Conservation (phyloP, 768 basidiomycete species). For the Auricularia heimuer region DNA sequence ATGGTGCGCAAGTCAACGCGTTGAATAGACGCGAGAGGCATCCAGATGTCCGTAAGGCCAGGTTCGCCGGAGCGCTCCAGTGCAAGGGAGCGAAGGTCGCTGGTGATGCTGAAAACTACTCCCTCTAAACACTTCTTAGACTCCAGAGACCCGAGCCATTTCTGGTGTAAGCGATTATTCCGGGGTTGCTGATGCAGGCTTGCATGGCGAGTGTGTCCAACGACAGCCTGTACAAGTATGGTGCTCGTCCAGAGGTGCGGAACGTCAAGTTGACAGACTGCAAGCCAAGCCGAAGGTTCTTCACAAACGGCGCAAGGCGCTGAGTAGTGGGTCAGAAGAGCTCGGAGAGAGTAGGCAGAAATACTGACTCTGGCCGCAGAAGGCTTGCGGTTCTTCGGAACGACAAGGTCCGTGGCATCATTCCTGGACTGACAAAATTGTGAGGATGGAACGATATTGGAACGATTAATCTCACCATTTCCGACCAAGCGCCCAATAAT, state of each 20-base stretch:
- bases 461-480: not conserved
- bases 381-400: not conserved
- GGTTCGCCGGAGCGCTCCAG: constrained; percentile 29
- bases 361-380: not conserved
- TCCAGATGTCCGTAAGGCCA: constrained; percentile 1
- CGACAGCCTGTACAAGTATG: constrained; percentile 2
- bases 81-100: constrained; percentile 33
- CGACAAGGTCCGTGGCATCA: not conserved
- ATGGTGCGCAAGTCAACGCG: not conserved
- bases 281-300: not conserved
- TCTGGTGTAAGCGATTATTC: constrained; percentile 34
- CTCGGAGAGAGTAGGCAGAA: not conserved
- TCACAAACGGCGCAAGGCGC: not conserved
- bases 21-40: not conserved
- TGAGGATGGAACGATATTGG: not conserved
- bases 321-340: not conserved
- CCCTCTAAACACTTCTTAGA: constrained; percentile 31
- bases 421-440: not conserved
- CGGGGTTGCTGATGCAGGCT: constrained; percentile 39
- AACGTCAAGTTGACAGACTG: constrained; percentile 2
- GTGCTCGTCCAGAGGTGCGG: not conserved
- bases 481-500: not conserved
- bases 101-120: constrained; percentile 38
- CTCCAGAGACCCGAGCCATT: constrained; percentile 40
- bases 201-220: constrained; percentile 21